Evolutionary conservation across 2,329 filamentous ascomycete genomes (phyloP).

Genomic region (Xylaria sp.): DNA sequence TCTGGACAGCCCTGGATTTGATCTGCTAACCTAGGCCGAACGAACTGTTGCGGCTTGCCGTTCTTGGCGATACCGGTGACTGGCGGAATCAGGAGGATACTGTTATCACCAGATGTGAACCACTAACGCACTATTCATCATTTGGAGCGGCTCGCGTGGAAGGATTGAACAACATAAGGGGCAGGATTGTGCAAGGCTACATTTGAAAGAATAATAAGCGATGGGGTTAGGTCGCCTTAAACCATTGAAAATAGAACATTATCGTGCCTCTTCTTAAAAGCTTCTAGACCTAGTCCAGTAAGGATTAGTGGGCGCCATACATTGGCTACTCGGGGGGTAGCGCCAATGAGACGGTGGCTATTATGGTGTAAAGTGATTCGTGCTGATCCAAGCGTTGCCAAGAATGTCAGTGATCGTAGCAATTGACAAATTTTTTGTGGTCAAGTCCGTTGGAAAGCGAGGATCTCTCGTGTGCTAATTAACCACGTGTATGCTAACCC

Average conservation of each 20-base stretch:
- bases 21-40: neutral
- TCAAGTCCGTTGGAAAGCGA: conserved; percentile 3
- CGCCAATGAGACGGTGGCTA: conserved; percentile 2
- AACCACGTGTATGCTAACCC: neutral
- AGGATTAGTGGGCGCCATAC: neutral
- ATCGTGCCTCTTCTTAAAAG: neutral
- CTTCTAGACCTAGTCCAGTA: neutral
- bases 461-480: conserved; percentile 11
- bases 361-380: neutral
- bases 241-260: conserved; percentile 7
- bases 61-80: conserved; percentile 12
- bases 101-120: too few relatives aligned
- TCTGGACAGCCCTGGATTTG: too few relatives aligned
- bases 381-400: conserved; percentile 1
- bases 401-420: conserved; percentile 4
- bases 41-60: conserved; percentile 15
- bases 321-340: neutral
- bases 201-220: neutral
- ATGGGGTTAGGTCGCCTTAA: neutral
- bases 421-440: conserved; percentile 17
- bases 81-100: too few relatives aligned
- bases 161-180: too few relatives aligned
- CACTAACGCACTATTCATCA: too few relatives aligned
- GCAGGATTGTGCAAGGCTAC: too few relatives aligned
- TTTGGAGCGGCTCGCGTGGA: too few relatives aligned